Evolutionary conservation across 306 rosid species (phyloP), one percentile per base, ranked within the genome.

Genomic region (Cicer judaicum): DNA sequence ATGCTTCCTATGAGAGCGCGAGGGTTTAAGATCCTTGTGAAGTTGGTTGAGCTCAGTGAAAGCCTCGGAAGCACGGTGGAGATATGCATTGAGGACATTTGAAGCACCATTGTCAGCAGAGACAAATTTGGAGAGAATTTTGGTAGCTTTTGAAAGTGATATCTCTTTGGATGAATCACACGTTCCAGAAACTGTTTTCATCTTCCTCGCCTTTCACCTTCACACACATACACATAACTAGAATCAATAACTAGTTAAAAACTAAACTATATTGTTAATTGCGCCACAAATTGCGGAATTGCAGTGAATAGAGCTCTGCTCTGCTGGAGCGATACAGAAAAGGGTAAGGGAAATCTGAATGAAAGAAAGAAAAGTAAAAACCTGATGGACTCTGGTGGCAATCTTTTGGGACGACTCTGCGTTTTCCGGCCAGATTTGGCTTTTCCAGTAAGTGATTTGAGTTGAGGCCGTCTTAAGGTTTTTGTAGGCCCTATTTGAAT

Each of bases 31-130:
- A 43, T 70, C 85, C 83, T 78, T 84, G 29, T 81, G 88, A 9
- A 84, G 64, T 36, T 81, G 70, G n/a, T 84, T 49, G 48, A 84
- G 79, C 69, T 81, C 85, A 0, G 60, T 15, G 40, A 84, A 81
- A 56, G 85, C 39, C 0, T 5, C 29, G 8, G 77, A 84, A 6
- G 88, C 73, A 3, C 73, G 49, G 29, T 59, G 46, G 13, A 84
- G 88, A 50, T 56, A 84, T 0, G 74, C 74, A 59, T 21, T 50
- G 40, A 75, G 38, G 29, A 8, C 79, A 2, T 74, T 46, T 9
- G 83, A 74, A 70, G 85, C 83, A 57, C 81, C 88, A 4, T 78
- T 84, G 29, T 84, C 88, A 2, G 77, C 85, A 19, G 74, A 78
- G 5, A 78, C 79, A 67, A 84, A 81, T 29, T 78, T 57, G 0